These are phyloP conservation scores for Leucaena leucocephala DNA, from an alignment of 306 rosid species.

Conservation along the genomic window DNA sequence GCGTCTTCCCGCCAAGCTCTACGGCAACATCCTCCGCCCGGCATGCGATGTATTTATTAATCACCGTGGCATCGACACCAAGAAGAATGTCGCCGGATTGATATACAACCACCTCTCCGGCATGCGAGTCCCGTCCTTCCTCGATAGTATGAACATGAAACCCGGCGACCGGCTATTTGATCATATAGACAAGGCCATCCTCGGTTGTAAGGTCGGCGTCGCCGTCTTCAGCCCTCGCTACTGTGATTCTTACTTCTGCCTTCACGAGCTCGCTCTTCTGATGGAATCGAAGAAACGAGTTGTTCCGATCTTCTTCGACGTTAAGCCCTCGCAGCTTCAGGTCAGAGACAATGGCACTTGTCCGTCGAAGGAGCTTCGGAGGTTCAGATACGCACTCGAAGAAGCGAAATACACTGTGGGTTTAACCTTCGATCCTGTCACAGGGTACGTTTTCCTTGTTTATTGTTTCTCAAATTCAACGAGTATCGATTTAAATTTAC, in stretches of 20 bases:
- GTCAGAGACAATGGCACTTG: constrained; percentile 50
- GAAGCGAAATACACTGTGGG: constrained; percentile 84
- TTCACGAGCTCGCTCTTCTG: constrained; percentile 78
- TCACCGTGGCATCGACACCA: constrained; percentile 87
- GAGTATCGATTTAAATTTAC: neutral
- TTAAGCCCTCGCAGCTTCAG: constrained; percentile 73
- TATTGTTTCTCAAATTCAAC: too few species aligned
- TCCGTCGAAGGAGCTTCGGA: constrained; percentile 43
- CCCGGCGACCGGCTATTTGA: constrained; percentile 68
- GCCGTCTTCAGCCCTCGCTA: constrained; percentile 81
- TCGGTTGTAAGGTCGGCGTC: constrained; percentile 61
- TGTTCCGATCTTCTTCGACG: constrained; percentile 68
- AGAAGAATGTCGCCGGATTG: constrained; percentile 67
- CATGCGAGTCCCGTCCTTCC: constrained; percentile 47
- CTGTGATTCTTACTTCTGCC: constrained; percentile 77
- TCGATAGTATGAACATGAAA: constrained; percentile 85
- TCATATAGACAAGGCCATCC: constrained; percentile 63
- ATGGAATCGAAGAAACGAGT: constrained; percentile 67
- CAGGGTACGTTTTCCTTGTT: constrained; percentile 46
- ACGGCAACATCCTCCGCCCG: constrained; percentile 22
- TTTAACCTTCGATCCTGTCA: constrained; percentile 61
- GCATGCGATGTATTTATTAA: constrained; percentile 75
- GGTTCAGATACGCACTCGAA: constrained; percentile 62
- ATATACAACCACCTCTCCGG: constrained; percentile 49
- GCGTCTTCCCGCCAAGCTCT: constrained; percentile 35